Evolutionary conservation across 345 rosid species (phyloP).

Genomic region (Rhizophora mangle): DNA sequence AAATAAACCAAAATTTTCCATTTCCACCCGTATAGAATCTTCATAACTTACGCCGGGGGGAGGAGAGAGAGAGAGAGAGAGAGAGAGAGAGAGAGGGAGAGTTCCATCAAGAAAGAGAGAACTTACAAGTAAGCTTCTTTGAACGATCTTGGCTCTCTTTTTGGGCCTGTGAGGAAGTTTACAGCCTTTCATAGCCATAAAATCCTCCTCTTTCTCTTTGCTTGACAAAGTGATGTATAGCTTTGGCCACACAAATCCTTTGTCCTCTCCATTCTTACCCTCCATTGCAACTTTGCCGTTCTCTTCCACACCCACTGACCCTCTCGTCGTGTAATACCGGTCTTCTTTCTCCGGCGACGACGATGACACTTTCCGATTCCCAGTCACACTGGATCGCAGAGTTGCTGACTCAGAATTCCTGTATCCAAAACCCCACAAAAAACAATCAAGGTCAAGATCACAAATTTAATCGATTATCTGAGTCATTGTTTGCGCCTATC

Average conservation of each 20-base stretch:
- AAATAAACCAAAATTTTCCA: neutral
- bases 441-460: neutral
- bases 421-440: constrained; percentile 16
- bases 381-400: constrained; percentile 29
- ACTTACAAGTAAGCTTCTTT: constrained; percentile 66
- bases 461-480: neutral
- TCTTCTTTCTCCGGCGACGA: constrained; percentile 69
- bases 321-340: constrained; percentile 57
- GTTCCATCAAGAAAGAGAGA: neutral
- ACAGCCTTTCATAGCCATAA: constrained; percentile 77
- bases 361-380: constrained; percentile 37
- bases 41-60: too few relatives aligned
- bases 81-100: neutral
- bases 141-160: constrained; percentile 65
- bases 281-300: constrained; percentile 42
- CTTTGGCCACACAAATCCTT: constrained; percentile 58
- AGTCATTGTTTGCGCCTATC: neutral
- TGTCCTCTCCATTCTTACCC: constrained; percentile 41
- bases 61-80: neutral
- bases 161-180: constrained; percentile 76
- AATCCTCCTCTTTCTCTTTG: constrained; percentile 79
- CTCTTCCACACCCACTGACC: constrained; percentile 48
- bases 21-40: neutral
- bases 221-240: constrained; percentile 52
- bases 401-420: constrained; percentile 55